Base-by-base conservation (phyloP, 306 rosid genomes). In the Prunus mira region DNA sequence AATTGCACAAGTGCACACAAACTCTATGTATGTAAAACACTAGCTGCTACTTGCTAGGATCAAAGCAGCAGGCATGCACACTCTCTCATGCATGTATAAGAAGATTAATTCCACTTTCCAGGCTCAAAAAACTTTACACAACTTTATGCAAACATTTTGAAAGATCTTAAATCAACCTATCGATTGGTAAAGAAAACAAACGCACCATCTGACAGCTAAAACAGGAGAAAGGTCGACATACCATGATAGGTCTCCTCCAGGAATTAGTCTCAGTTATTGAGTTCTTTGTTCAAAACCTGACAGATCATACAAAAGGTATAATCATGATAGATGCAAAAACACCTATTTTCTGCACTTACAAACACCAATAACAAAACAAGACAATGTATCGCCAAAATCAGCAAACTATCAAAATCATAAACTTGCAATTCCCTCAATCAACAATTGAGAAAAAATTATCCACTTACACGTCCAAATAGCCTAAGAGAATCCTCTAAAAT, bases 171-270 rank as follows among this genome's bases (percentile, higher is more conserved):
- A 64, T 46, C 78, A 18, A 2, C 12, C 13, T 47, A 61, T 11
- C 27, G 27, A 25, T 24, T 8, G 17, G n/a, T 3, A 73, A 62
- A 47, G 61, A 46, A 61, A 17, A 10, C 10, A 6, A 27, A 60
- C 18, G 27, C 38, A 22, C 47, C 70, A 63, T 30, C 49, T 57
- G 9, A 41, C 22, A 72, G 38, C 49, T 72, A 22, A 17, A 51
- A 25, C 28, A 56, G 3, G 55, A 22, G 67, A 38, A 55, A 55
- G 51, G 32, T 22, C 38, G 76, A 58, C 64, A 65, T 75, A 76
- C 66, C 84, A 56, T 75, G 85, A 57, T 28, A 22, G 27, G 47
- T 76, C 76, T 66, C 79, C 73, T 55, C 20, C 32, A 11, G 74
- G 69, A 73, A 73, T 61, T 75, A 43, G 65, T 77, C 65, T 69